Conservation (phyloP, 768 basidiomycete species). For the Auricularia cornea region DNA sequence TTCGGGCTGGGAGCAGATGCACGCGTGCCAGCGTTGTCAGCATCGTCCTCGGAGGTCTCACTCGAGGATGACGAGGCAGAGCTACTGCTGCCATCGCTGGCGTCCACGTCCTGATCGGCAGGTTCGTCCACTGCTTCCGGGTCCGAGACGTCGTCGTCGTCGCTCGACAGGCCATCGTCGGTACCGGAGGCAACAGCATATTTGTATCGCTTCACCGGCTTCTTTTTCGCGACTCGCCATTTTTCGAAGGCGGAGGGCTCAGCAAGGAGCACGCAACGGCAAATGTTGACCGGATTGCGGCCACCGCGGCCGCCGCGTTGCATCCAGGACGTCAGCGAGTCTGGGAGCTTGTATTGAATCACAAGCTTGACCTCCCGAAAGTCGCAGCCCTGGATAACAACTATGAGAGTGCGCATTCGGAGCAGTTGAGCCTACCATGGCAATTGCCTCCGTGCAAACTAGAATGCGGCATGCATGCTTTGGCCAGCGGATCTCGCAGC, state of each 20-base stretch:
- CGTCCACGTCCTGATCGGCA: too few relatives aligned
- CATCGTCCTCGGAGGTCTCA: background rate
- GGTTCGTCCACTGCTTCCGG: too few relatives aligned
- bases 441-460: background rate
- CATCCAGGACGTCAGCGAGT: constrained; percentile 21
- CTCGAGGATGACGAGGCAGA: too few relatives aligned
- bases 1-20: background rate
- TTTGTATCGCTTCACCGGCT: too few relatives aligned
- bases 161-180: too few relatives aligned
- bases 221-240: too few relatives aligned
- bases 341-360: constrained; percentile 29
- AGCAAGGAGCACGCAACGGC: background rate
- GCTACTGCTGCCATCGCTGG: too few relatives aligned
- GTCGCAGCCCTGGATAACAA: constrained; percentile 21
- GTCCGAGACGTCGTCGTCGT: too few relatives aligned
- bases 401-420: background rate
- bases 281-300: background rate
- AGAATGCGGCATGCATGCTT: background rate
- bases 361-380: constrained; percentile 30
- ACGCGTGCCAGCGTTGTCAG: too few relatives aligned
- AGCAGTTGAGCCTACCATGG: background rate
- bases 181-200: too few relatives aligned
- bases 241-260: background rate
- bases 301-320: constrained; percentile 25
- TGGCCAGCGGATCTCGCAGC: background rate